Evolutionary conservation across 2,329 filamentous ascomycete species (phyloP).

Genomic region (Fusarium oxysporum): DNA sequence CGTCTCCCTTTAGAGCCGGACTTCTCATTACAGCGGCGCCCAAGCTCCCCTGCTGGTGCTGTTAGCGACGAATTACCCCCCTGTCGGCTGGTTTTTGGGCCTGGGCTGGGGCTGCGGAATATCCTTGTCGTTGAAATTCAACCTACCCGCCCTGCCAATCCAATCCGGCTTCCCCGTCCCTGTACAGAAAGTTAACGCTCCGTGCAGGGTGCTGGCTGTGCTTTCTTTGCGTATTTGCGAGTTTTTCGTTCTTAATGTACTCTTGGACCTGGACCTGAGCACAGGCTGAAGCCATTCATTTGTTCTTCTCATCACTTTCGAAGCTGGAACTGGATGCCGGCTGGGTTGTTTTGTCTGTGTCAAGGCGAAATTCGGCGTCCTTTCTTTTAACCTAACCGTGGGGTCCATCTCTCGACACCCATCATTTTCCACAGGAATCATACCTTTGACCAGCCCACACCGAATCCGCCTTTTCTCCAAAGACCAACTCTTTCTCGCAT

Average conservation of each 20-base stretch:
- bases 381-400: slow-evolving; percentile 36
- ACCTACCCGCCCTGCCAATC: slow-evolving; percentile 40
- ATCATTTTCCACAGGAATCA: slow-evolving; percentile 30
- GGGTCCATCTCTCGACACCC: slow-evolving; percentile 19
- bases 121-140: slow-evolving; percentile 37
- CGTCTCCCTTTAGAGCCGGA: slow-evolving; percentile 19
- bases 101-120: slow-evolving; percentile 14
- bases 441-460: slow-evolving; percentile 24
- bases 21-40: slow-evolving; percentile 35
- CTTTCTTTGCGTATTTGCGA: slow-evolving; percentile 37
- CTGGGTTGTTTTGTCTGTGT: slow-evolving; percentile 41
- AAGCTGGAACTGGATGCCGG: slow-evolving; percentile 30
- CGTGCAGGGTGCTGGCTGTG: slow-evolving; percentile 35
- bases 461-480: slow-evolving; percentile 14
- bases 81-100: slow-evolving; percentile 22
- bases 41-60: slow-evolving; percentile 29
- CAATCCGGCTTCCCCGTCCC: slow-evolving; percentile 44
- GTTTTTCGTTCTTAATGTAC: slow-evolving; percentile 36
- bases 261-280: slow-evolving; percentile 10
- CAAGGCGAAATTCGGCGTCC: slow-evolving; percentile 37
- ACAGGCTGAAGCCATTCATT: slow-evolving; percentile 24
- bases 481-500: slow-evolving; percentile 30
- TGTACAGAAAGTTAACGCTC: slow-evolving; percentile 30
- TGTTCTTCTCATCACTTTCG: slow-evolving; percentile 14
- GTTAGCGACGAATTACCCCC: slow-evolving; percentile 22